Percentiles rank a stretch among this genome's conserved stretches.
Conservation (phyloP, 495 filamentous ascomycete genomes). For the Neurospora terricola region DNA sequence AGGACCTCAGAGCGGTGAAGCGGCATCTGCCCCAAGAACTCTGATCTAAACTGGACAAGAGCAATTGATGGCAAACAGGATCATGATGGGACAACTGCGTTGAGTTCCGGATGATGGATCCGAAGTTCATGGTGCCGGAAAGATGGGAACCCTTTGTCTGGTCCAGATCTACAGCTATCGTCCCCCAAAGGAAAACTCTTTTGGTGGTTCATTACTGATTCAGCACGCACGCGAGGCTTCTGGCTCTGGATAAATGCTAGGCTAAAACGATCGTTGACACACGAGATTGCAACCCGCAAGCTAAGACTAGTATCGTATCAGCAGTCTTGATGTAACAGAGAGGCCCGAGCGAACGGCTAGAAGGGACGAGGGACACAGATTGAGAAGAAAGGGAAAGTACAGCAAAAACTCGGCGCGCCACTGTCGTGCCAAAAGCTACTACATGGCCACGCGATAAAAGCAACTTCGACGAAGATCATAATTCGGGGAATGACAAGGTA, state of each 20-base stretch:
- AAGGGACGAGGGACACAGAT: not conserved
- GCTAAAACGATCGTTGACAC: not conserved
- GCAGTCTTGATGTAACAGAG: not conserved
- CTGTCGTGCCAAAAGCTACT: not conserved
- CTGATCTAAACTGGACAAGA: not conserved
- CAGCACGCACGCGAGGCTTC: not conserved
- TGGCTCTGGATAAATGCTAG: not conserved
- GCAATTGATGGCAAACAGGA: not conserved
- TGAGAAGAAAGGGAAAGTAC: not conserved
- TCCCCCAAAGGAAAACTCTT: not conserved
- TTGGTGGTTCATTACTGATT: not conserved
- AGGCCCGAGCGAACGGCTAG: not conserved
- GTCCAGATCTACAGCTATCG: not conserved
- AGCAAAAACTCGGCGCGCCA: not conserved
- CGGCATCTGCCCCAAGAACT: not conserved
- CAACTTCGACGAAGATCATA: not conserved
- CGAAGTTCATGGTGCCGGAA: not conserved
- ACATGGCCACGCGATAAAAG: not conserved
- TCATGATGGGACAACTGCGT: not conserved
- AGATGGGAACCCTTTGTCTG: not conserved
- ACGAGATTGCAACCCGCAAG: not conserved
- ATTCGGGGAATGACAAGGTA: not conserved
- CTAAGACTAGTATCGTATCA: not conserved
- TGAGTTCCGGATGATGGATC: not conserved
- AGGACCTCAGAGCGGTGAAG: not conserved